Evolutionary conservation across 148 eudicot species (phyloP).

Genomic region (Nyssa sinensis): DNA sequence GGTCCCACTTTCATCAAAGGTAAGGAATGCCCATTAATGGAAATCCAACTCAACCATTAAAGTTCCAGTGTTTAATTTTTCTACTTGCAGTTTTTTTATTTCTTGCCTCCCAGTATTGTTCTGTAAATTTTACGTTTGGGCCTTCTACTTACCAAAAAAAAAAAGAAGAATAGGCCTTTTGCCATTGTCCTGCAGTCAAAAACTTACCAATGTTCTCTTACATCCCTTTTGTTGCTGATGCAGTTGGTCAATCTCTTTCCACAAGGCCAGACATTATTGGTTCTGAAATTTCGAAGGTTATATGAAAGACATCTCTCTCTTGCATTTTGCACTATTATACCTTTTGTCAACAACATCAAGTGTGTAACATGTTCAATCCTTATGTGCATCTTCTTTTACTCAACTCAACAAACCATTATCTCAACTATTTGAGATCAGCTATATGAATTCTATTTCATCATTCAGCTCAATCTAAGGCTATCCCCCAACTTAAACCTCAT

Average conservation of each 20-base stretch:
- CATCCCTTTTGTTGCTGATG: constrained; percentile 32
- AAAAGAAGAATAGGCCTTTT: constrained; percentile 9
- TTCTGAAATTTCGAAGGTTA: constrained; percentile 73
- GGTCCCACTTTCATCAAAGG: constrained; percentile 98
- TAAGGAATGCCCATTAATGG: constrained; percentile 22
- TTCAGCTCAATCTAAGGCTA: too few species aligned
- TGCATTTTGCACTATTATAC: background rate
- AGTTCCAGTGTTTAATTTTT: background rate
- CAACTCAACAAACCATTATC: too few species aligned
- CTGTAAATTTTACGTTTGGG: background rate
- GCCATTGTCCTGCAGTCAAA: background rate
- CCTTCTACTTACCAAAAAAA: too few species aligned
- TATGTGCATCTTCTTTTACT: background rate
- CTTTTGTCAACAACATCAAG: background rate
- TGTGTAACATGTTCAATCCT: background rate
- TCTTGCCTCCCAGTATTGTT: background rate
- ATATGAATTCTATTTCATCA: too few species aligned
- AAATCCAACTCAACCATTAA: background rate
- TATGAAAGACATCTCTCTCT: constrained; percentile 12
- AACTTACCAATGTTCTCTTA: constrained; percentile 9
- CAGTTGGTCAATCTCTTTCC: constrained; percentile 98
- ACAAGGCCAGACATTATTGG: constrained; percentile 98
- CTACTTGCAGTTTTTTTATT: background rate
- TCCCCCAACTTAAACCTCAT: too few species aligned
- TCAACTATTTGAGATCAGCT: too few species aligned